Base-by-base conservation (phyloP, 2,329 filamentous ascomycete species). In the Fusarium dimerum region DNA sequence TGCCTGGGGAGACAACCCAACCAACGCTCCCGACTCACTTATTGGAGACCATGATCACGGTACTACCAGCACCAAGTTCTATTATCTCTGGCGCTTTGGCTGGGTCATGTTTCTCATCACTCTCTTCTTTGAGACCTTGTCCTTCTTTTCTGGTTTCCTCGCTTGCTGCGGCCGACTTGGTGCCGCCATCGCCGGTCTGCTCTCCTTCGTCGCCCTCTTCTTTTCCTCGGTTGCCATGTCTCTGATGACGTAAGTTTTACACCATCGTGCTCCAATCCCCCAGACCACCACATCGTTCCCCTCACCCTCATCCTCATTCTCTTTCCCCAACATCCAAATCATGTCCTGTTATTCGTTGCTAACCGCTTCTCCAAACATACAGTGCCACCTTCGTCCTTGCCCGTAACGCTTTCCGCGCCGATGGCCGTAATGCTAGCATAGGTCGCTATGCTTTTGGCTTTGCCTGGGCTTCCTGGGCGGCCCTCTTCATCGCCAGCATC, bases 31-130 rank as follows among this genome's bases (percentile, higher is more conserved):
- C 15, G 45, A 55, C 1, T 68, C 65, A 6, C 71, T 85, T n/a
- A 65, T 73, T 38, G 81, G 87, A 40, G 51, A 58, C 10, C 78
- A 85, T 61, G 83, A 76, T 53, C 73, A 74, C 53, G 59, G 73
- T 52, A 86, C 82, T 4, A 87, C 84, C 6, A 80, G 78, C 56
- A 69, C 57, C 18, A 73, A 75, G 58, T 96, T 86, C 78, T 97
- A 82, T 76, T 90, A 92, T 74, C 80, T 94, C 68, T 95, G 91
- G 76, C 85, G 93, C 40, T 96, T 97, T 77, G 88, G 90, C 71
- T 97, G 93, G 83, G 90, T 92, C 38, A 94, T 96, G 73, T 89
- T 89, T 76, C 77, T 97, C 51, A 87, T 97, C 60, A 84, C 86
- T 16, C 82, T 97, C 38, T 85, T 96, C 78, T 94, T 96, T 71